Conservation (phyloP, 306 rosid genomes). For the Lathyrus oleraceus region DNA sequence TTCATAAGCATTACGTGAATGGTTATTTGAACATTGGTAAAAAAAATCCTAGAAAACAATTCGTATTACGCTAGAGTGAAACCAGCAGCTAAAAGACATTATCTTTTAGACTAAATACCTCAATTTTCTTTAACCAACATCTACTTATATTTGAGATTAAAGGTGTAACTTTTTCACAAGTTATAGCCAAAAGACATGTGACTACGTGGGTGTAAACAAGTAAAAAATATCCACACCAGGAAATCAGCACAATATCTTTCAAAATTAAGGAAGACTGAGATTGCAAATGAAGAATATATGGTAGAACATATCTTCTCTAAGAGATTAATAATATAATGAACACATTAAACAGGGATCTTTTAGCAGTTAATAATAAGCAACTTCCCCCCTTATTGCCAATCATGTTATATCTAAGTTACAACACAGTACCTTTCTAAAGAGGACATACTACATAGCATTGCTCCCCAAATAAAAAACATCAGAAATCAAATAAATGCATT, state of each 20-base stretch:
- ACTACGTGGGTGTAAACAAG: constrained; percentile 11
- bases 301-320: neutral
- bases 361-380: neutral
- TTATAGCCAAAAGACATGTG: neutral
- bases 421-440: constrained; percentile 13
- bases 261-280: neutral
- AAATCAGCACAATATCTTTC: constrained; percentile 1
- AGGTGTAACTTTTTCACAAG: neutral
- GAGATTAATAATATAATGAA: neutral
- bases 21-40: neutral
- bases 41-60: neutral
- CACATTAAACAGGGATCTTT: neutral
- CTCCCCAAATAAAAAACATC: neutral
- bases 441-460: neutral
- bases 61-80: neutral
- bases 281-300: constrained; percentile 23
- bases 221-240: neutral
- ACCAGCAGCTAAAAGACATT: neutral
- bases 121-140: no score
- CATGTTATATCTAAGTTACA: constrained; percentile 6
- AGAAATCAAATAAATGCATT: constrained; percentile 18
- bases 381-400: neutral
- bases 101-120: no score
- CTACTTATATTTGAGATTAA: no score
- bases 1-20: neutral